A percentile compares a stretch with the other conserved stretches of the same genome.
phyloP scores from a whole-genome alignment of 2,329 filamentous ascomycete genomes.

The Cercospora beticola region DNA sequence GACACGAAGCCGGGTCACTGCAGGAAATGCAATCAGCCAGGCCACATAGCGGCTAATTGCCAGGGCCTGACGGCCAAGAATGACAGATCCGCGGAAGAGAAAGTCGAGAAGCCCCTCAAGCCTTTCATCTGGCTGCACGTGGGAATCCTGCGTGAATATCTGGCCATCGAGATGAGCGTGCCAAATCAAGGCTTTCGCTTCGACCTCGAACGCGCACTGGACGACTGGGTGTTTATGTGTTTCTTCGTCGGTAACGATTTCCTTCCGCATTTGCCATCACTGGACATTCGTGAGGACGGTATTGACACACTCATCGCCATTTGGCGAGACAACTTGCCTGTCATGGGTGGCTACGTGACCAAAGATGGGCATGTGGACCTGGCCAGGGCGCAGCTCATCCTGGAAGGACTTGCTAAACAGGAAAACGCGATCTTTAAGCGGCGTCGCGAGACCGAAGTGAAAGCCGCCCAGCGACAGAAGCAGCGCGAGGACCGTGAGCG shows the following conservation, averaged over 20 bases:
- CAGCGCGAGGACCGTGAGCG: slow-evolving; percentile 70
- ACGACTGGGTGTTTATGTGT: slow-evolving; percentile 99
- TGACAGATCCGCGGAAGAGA: slow-evolving; percentile 57
- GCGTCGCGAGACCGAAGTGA: slow-evolving; percentile 81
- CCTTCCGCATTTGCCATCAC: slow-evolving; percentile 90
- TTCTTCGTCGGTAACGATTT: slow-evolving; percentile 99
- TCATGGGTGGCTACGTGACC: slow-evolving; percentile 94
- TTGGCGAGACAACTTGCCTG: slow-evolving; percentile 87
- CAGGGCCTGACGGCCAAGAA: slow-evolving; percentile 76
- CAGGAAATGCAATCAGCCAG: slow-evolving; percentile 85
- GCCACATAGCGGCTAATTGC: slow-evolving; percentile 86
- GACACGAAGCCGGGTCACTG: slow-evolving; percentile 80
- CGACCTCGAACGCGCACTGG: slow-evolving; percentile 88
- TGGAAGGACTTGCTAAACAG: slow-evolving; percentile 84
- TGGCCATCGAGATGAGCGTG: slow-evolving; percentile 84
- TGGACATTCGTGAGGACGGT: slow-evolving; percentile 95
- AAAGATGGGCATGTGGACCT: slow-evolving; percentile 92
- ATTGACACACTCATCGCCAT: slow-evolving; percentile 97
- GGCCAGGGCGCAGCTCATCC: slow-evolving; percentile 79
- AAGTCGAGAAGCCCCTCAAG: slow-evolving; percentile 80
- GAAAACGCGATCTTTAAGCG: slow-evolving; percentile 91
- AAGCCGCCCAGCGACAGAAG: slow-evolving; percentile 75
- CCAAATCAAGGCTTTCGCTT: slow-evolving; percentile 82
- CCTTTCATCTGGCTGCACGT: slow-evolving; percentile 99
- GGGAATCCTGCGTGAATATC: slow-evolving; percentile 84